Base-by-base conservation (phyloP, 2,329 filamentous ascomycete species). In the Fusarium sp. region DNA sequence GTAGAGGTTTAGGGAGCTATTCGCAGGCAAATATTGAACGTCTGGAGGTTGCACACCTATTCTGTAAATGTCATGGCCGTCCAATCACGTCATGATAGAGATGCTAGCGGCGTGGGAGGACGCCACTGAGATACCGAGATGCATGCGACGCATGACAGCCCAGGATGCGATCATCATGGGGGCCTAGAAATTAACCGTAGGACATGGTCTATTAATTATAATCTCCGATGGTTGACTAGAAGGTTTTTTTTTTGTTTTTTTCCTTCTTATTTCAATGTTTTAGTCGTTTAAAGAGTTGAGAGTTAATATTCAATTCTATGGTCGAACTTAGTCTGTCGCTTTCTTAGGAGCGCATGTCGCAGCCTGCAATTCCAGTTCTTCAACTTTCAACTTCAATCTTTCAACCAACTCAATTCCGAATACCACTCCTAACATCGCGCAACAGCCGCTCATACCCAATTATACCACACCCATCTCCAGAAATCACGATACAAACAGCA, bases 61-160 rank as follows among this genome's bases (percentile, higher is more conserved):
- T 48, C 31, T 46, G 33, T 45, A 42, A 14, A 40, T 24, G 42
- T 39, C 36, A 28, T 58, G 24, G 17, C 26, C 58, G 50, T 62
- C 72, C 72, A 74, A 74, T 74, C 72, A 74, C 72, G 72, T 74
- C 70, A 73, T 74, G 61, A 63, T 62, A 45, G 63, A 58, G 46
- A 57, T 69, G 54, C 34, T 73, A 73, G 72, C 44, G 61, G 58
- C 49, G 20, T 40, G 34, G 48, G 46, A 44, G 31, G 52, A 50
- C 72, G 69, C 70, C 70, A 71, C 68, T 52, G 48, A 45, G 50
- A 51, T 20, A 13, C 28, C 50, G 58, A 18, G 22, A 42, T 46
- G 58, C 46, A 63, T 39, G 55, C 20, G 13, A 42, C 52, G 31
- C 33, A 31, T 28, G 31, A 38, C 42, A 33, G 33, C 17, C n/a